These are phyloP conservation scores for Trichoderma sp. DNA, from an alignment of 2,329 filamentous ascomycete genomes.

Conservation along the genomic window DNA sequence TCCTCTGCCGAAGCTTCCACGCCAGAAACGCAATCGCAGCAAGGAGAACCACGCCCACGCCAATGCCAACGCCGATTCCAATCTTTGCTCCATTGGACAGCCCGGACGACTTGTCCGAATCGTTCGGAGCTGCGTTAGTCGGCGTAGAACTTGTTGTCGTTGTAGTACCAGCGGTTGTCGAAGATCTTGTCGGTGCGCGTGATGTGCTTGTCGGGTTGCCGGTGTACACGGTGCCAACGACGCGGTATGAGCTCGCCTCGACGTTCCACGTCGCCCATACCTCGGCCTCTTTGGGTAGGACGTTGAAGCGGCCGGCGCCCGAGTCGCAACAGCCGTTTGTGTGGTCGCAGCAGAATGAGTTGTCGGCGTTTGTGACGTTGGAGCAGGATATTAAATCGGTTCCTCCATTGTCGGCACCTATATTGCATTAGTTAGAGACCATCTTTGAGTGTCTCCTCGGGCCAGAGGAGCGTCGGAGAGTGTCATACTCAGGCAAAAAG, in stretches of 20 bases:
- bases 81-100: slow-evolving; percentile 3
- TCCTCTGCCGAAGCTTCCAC: slow-evolving; percentile 15
- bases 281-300: not conserved
- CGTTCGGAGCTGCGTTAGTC: not conserved
- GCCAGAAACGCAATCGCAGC: not conserved
- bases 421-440: too few species aligned
- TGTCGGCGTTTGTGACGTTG: slow-evolving; percentile 8
- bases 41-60: not conserved
- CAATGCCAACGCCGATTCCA: not conserved
- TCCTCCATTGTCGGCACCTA: slow-evolving; percentile 8
- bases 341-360: slow-evolving; percentile 13
- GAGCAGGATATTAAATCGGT: slow-evolving; percentile 18
- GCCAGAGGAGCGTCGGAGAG: not conserved
- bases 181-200: not conserved
- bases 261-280: slow-evolving; percentile 8
- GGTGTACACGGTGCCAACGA: not conserved
- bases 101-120: not conserved
- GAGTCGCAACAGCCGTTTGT: slow-evolving; percentile 1
- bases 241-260: not conserved
- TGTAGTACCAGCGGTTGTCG: not conserved
- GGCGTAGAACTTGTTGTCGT: not conserved
- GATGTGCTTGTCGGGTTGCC: not conserved
- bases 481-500: slow-evolving; percentile 3
- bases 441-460: too few species aligned
- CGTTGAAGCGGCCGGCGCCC: slow-evolving; percentile 5